These are phyloP conservation scores for Cyberlindnera petersonii DNA, from an alignment of 805 yeast species.

Conservation along the genomic window DNA sequence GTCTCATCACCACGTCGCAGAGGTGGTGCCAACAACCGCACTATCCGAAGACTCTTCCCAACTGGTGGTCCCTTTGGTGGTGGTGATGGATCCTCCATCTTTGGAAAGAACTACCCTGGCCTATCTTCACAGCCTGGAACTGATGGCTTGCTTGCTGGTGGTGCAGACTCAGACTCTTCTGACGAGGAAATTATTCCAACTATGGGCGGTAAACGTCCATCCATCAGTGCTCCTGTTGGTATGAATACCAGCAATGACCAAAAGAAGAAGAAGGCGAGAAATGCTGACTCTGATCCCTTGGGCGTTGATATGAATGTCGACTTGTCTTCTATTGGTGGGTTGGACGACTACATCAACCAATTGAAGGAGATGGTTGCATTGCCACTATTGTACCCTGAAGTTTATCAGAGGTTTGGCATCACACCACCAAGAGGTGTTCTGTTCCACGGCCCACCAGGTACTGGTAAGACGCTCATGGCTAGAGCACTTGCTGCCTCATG, in stretches of 20 bases:
- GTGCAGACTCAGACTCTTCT: conserved; percentile 55
- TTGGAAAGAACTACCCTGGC: conserved; percentile 60
- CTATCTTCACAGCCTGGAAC: conserved; percentile 5
- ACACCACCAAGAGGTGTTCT: conserved; percentile 97
- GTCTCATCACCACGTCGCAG: conserved; percentile 32
- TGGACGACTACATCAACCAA: conserved; percentile 85
- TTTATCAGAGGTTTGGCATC: conserved; percentile 82
- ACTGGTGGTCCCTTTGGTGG: conserved; percentile 99
- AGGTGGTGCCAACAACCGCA: conserved; percentile 28
- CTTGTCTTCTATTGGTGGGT: conserved; percentile 84
- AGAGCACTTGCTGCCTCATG: conserved; percentile 95
- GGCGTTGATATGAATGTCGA: conserved; percentile 87
- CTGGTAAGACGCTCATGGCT: conserved; percentile 98
- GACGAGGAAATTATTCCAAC: conserved; percentile 55
- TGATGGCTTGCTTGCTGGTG: conserved; percentile 22
- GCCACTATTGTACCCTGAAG: conserved; percentile 89
- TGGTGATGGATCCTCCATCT: conserved; percentile 80
- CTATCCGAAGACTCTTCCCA: conserved; percentile 71
- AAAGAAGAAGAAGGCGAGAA: conserved; percentile 50
- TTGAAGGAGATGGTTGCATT: conserved; percentile 95
- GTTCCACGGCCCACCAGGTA: conserved; percentile 99
- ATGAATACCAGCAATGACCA: conserved; percentile 23
- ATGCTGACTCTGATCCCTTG: conserved; percentile 89
- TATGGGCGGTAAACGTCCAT: conserved; percentile 35
- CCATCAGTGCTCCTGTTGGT: conserved; percentile 31